These are phyloP conservation scores for Geotrichum klebahnii DNA, from an alignment of 1,139 yeast genomes.

Conservation along the genomic window DNA sequence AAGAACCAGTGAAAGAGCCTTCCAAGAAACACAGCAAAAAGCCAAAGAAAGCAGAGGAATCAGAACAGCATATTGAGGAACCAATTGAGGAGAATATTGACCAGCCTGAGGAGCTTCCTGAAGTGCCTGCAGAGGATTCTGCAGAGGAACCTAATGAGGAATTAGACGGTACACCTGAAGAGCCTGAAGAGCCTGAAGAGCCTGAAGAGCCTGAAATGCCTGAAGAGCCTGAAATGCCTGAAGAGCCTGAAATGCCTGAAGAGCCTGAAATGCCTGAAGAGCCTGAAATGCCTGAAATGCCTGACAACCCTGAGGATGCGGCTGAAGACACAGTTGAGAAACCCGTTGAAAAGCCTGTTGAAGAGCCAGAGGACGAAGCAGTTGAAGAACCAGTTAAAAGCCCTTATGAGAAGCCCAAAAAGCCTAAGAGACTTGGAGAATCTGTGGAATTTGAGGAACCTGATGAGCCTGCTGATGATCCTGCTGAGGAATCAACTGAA, in stretches of 20 bases:
- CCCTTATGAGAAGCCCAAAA: neutral
- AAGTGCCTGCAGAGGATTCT: too few relatives aligned
- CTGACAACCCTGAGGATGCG: neutral
- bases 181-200: neutral
- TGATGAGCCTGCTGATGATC: neutral
- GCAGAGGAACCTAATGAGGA: neutral
- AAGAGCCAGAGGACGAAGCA: neutral
- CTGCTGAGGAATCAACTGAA: neutral
- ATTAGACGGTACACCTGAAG: conserved; percentile 1
- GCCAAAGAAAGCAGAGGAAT: neutral
- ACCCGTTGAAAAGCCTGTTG: too few relatives aligned
- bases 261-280: too few relatives aligned
- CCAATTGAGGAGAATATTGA: conserved; percentile 7
- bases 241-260: too few relatives aligned
- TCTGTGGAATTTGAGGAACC: neutral
- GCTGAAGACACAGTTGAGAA: too few relatives aligned
- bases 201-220: neutral
- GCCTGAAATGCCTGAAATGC: neutral
- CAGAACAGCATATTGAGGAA: neutral
- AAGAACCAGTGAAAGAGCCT: neutral
- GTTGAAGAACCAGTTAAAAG: neutral
- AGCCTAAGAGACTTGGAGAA: neutral
- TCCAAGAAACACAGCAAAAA: neutral
- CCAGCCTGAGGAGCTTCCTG: neutral
- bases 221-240: neutral